phyloP scores from a whole-genome alignment of 2,329 filamentous ascomycete genomes.

The Talaromyces marneffei region DNA sequence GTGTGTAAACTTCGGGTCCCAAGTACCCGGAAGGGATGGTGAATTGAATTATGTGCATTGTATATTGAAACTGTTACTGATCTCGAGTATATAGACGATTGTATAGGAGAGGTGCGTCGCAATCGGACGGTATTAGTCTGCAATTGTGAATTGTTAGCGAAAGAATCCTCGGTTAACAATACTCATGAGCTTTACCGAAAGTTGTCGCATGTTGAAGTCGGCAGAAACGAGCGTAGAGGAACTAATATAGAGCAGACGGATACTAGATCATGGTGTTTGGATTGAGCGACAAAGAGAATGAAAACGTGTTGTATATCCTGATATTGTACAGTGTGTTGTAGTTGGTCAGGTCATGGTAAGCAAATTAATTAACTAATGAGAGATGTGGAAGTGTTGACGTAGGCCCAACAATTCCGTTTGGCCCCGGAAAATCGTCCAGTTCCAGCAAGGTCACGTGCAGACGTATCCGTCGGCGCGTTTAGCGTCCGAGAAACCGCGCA shows the following conservation, averaged over 20 bases:
- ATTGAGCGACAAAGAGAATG: not conserved
- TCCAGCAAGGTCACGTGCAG: slow-evolving; percentile 3
- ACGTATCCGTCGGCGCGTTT: not conserved
- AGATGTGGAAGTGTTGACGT: slow-evolving; percentile 4
- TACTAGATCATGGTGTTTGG: not conserved
- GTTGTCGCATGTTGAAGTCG: slow-evolving; percentile 3
- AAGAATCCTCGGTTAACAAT: not conserved
- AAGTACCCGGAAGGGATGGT: not conserved
- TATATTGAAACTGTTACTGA: not conserved
- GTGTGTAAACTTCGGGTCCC: slow-evolving; percentile 4
- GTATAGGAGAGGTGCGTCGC: not conserved
- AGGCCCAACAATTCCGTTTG: slow-evolving; percentile 1
- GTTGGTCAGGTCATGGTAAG: not conserved
- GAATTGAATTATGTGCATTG: not conserved
- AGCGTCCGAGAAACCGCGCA: slow-evolving; percentile 1
- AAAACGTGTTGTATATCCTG: not conserved
- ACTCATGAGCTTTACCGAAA: not conserved
- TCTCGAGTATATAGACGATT: not conserved
- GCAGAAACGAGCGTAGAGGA: not conserved
- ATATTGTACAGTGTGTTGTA: not conserved
- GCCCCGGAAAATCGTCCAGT: not conserved
- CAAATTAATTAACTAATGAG: not conserved
- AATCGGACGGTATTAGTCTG: not conserved
- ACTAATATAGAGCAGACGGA: not conserved
- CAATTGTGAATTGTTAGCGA: not conserved